These are phyloP conservation scores for Cynanchum wilfordii DNA, from an alignment of 257 asterid genomes.

Conservation along the genomic window DNA sequence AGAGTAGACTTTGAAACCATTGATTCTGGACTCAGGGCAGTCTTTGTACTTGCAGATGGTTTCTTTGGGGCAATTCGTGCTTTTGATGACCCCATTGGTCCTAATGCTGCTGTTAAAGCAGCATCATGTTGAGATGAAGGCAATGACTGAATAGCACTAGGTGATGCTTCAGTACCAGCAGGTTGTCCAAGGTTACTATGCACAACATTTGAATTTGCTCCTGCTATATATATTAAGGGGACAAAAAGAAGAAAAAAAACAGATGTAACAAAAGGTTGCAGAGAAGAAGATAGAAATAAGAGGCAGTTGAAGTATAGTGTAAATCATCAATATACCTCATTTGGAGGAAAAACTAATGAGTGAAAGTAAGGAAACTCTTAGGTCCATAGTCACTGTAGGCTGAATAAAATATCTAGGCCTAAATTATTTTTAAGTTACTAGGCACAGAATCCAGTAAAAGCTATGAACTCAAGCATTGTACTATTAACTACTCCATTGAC, in stretches of 20 bases:
- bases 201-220: conserved; percentile 22
- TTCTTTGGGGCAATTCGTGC: conserved; percentile 26
- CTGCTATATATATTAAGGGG: conserved; percentile 1
- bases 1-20: conserved; percentile 13
- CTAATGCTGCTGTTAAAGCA: conserved; percentile 14
- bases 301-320: neutral
- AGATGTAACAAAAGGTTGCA: conserved; percentile 5
- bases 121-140: conserved; percentile 28
- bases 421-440: neutral
- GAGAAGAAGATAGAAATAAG: conserved; percentile 7
- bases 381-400: neutral
- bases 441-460: neutral
- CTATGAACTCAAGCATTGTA: neutral
- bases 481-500: neutral
- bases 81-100: conserved; percentile 25
- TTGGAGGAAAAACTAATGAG: neutral
- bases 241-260: neutral
- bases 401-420: neutral
- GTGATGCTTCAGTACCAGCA: conserved; percentile 27
- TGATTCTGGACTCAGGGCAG: conserved; percentile 19
- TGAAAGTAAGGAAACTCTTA: neutral
- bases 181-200: conserved; percentile 21
- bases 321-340: neutral
- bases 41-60: conserved; percentile 31
- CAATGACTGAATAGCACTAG: conserved; percentile 18